Conservation (phyloP, 352 stramenopile genomes). For the Phytophthora pini region DNA sequence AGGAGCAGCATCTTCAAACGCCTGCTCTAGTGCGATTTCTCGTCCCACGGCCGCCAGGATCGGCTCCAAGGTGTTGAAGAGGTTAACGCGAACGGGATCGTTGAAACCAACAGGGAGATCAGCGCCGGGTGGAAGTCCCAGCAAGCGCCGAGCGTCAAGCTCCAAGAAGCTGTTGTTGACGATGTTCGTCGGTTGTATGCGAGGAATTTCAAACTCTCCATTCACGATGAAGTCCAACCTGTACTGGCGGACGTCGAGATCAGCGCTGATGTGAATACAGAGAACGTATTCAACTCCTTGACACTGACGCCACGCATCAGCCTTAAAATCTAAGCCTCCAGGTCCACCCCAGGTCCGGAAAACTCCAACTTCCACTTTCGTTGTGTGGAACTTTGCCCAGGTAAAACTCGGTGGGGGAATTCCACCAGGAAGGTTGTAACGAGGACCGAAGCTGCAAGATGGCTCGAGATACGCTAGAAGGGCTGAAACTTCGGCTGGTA, state of each 20-base stretch:
- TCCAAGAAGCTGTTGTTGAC: neutral
- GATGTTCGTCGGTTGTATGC: neutral
- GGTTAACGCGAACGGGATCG: constrained; percentile 6
- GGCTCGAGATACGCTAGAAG: too few relatives aligned
- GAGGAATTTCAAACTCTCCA: neutral
- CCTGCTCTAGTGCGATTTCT: too few relatives aligned
- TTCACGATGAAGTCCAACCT: constrained; percentile 17
- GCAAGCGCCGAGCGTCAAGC: constrained; percentile 5
- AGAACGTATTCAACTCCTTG: constrained; percentile 11
- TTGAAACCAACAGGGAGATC: constrained; percentile 10
- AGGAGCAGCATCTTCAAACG: too few relatives aligned
- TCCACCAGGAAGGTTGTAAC: too few relatives aligned
- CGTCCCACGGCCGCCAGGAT: neutral
- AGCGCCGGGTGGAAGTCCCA: constrained; percentile 5
- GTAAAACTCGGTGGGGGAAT: too few relatives aligned
- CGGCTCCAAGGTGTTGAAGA: neutral
- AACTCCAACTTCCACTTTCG: constrained; percentile 19
- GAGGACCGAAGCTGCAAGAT: too few relatives aligned
- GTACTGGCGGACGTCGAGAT: neutral
- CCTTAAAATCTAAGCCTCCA: too few relatives aligned
- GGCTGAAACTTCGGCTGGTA: too few relatives aligned
- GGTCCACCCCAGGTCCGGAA: neutral
- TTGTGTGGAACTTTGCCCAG: neutral
- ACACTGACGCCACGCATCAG: constrained; percentile 5
- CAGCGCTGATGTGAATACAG: constrained; percentile 1